Evolutionary conservation across 495 filamentous ascomycete genomes (phyloP), one percentile per base, ranked within the genome.

Genomic region (Trypethelium eluteriae): DNA sequence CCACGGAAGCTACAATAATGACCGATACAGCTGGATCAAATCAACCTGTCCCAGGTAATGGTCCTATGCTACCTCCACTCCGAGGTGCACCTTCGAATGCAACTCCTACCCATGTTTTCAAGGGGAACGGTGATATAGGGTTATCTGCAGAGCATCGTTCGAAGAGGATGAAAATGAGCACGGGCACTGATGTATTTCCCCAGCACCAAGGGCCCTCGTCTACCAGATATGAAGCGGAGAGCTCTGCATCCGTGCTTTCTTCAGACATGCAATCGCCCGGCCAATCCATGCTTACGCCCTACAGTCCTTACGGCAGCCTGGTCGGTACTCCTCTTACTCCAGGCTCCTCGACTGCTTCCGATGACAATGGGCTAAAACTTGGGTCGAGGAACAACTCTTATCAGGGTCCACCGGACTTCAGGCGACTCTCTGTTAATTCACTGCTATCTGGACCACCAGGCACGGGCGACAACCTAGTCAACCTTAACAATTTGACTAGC

Each of bases 361-460:
- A 66, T 25, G 64, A 66, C 25, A 66, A 61, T 44, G 64, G 11
- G 25, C 38, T 61, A 4, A 61, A 38, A 62, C 38, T 41, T 5
- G 36, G 16, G 1, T 59, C 56, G 3, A 59, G 18, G 47, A 49
- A 34, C 36, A 59, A 36, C 32, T 59, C 53, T 10, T 59, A 59
- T 14, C 68, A 71, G 35, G 69, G 67, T 61, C 67, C 70, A 44
- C 62, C 71, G 2, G 74, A 77, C 16, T 67, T 73, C 41, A 71
- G 72, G n/a, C 68, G 76, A 50, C 62, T 78, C 18, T 78, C 76
- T 16, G 76, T 78, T 38, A 74, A 75, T 35, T 76, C 74, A 2
- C 68, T 77, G 9, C 75, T 77, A 6, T 72, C 71, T 12, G 69
- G 70, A 3, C 74, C 75, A 3, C 66, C 74, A 32, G 72, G 64